Conservation (phyloP, 257 asterid species). For the Apocynum venetum region DNA sequence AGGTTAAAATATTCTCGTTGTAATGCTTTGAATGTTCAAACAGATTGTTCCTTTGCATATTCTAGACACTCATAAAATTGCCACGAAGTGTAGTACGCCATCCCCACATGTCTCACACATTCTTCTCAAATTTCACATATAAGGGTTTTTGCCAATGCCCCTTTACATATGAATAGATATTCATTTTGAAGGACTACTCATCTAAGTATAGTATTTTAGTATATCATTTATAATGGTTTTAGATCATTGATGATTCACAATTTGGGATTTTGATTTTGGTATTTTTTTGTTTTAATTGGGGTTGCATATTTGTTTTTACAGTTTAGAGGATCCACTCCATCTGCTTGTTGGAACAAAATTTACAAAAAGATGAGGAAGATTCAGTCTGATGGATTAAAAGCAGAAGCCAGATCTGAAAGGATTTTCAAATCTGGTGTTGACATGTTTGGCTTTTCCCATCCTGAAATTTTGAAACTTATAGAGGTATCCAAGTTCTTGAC, state of each 20-base stretch:
- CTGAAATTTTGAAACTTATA: constrained; percentile 68
- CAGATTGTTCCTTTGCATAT: background rate
- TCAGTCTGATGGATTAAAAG: constrained; percentile 41
- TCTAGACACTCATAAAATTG: background rate
- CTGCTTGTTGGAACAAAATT: constrained; percentile 85
- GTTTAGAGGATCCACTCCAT: constrained; percentile 80
- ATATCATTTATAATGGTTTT: background rate
- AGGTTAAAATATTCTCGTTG: background rate
- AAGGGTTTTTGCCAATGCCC: background rate
- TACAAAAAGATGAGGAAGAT: constrained; percentile 56
- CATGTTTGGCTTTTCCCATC: constrained; percentile 83
- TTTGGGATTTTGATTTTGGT: background rate
- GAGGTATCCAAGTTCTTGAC: constrained; percentile 43
- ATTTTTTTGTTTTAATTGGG: background rate
- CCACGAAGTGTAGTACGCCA: background rate
- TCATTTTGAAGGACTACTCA: background rate
- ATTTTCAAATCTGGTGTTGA: constrained; percentile 61
- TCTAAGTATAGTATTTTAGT: background rate
- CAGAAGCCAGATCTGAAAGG: constrained; percentile 38
- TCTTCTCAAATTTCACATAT: background rate
- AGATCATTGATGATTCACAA: background rate
- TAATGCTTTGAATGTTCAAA: background rate
- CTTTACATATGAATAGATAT: background rate
- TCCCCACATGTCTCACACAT: background rate
- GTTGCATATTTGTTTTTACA: constrained; percentile 33